These are phyloP conservation scores for Dysphania ambrosioides DNA, from an alignment of 148 eudicot species.

Conservation along the genomic window DNA sequence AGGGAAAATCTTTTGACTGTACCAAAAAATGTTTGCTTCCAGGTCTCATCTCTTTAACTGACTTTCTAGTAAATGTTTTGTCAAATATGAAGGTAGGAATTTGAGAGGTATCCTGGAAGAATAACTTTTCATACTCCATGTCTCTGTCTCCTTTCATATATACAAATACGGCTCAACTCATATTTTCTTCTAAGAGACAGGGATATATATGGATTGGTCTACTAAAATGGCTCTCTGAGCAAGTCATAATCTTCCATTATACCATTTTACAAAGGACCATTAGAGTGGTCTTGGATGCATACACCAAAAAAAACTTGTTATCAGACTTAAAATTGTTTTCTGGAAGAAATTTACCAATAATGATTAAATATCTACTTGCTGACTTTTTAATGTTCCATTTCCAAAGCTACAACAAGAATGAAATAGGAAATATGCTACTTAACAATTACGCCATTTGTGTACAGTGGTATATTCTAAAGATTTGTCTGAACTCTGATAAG, in stretches of 20 bases:
- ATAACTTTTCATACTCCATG: not conserved
- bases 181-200: not conserved
- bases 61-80: not conserved
- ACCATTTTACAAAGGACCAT: not conserved
- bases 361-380: not conserved
- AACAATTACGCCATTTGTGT: not conserved
- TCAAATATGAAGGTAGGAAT: not conserved
- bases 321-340: not conserved
- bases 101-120: not conserved
- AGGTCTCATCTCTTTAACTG: not conserved
- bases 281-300: not conserved
- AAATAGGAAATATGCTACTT: not conserved
- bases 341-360: not conserved
- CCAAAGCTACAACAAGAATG: not conserved
- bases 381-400: constrained; percentile 1
- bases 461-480: not conserved
- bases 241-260: not conserved
- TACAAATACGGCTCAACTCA: not conserved
- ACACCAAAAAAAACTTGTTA: not conserved
- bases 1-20: not conserved
- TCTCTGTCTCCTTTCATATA: not conserved
- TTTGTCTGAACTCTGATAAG: constrained; percentile 1
- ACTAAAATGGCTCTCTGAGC: not conserved
- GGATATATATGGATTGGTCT: not conserved
- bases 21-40: not conserved